These are phyloP conservation scores for Crucihimalaya himalaica DNA, from an alignment of 345 rosid species.

Conservation along the genomic window DNA sequence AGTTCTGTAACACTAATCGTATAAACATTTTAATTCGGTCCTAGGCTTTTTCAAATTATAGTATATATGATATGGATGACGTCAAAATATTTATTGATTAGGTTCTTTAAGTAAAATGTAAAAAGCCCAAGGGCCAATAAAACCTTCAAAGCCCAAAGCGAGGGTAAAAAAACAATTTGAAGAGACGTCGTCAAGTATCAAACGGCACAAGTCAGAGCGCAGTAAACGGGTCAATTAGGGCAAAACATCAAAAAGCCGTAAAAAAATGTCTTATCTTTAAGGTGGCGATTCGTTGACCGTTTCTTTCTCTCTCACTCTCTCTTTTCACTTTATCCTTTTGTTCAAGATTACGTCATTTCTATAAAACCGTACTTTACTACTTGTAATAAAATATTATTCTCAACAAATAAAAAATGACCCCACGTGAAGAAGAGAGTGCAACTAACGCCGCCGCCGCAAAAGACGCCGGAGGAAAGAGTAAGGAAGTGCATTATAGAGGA, in stretches of 20 bases:
- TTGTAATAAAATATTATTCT: neutral
- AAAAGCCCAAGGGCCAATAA: neutral
- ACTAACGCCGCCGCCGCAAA: constrained; percentile 2
- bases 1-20: no score
- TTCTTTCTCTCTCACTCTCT: neutral
- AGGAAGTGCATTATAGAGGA: constrained; percentile 57
- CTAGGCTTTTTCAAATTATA: no score
- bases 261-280: neutral
- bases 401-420: constrained; percentile 1
- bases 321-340: neutral
- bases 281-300: constrained; percentile 1
- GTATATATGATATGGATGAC: no score
- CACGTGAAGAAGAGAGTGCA: neutral
- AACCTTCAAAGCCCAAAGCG: neutral
- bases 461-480: neutral
- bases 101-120: neutral
- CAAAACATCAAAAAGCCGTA: neutral
- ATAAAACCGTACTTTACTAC: neutral
- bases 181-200: neutral
- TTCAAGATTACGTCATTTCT: constrained; percentile 12
- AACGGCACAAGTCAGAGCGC: neutral
- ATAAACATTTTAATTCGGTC: no score
- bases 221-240: neutral
- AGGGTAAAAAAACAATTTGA: neutral
- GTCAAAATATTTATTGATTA: neutral